Evolutionary conservation across 2,329 filamentous ascomycete species (phyloP).

Genomic region (Ceratocystis variospora): DNA sequence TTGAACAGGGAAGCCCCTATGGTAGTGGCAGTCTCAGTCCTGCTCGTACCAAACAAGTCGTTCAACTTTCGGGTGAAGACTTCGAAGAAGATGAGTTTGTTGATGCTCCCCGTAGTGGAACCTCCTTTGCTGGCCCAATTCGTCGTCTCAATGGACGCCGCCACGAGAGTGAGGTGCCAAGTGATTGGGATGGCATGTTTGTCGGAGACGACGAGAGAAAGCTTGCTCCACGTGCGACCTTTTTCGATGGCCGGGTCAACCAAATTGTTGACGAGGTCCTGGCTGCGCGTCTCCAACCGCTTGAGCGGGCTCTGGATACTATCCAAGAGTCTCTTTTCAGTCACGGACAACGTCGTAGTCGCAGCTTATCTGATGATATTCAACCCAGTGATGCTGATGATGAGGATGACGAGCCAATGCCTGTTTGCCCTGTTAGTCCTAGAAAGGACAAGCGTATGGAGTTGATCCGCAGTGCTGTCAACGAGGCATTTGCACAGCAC

Average conservation of each 20-base stretch:
- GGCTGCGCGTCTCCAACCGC: slow-evolving; percentile 60
- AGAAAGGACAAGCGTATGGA: slow-evolving; percentile 66
- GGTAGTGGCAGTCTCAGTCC: slow-evolving; percentile 62
- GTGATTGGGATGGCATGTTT: slow-evolving; percentile 85
- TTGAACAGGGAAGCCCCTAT: slow-evolving; percentile 24
- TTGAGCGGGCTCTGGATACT: slow-evolving; percentile 62
- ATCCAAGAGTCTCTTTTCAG: slow-evolving; percentile 58
- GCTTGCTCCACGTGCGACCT: slow-evolving; percentile 63
- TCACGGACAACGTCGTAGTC: slow-evolving; percentile 44
- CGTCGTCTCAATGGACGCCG: slow-evolving; percentile 43
- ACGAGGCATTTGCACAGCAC: slow-evolving; percentile 54
- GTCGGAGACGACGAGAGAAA: slow-evolving; percentile 73
- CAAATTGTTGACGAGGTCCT: slow-evolving; percentile 68
- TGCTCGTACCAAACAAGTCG: slow-evolving; percentile 40
- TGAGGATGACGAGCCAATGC: slow-evolving; percentile 61
- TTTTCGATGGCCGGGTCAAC: slow-evolving; percentile 86
- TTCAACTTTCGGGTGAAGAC: slow-evolving; percentile 29
- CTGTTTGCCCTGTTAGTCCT: slow-evolving; percentile 61
- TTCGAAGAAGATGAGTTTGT: slow-evolving; percentile 47
- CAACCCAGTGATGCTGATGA: slow-evolving; percentile 87
- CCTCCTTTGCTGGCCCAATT: slow-evolving; percentile 39
- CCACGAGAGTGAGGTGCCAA: slow-evolving; percentile 41
- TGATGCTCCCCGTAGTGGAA: slow-evolving; percentile 50
- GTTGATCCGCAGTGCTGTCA: slow-evolving; percentile 59
- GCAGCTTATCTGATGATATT: slow-evolving; percentile 55